These are phyloP conservation scores for Phycomyces blakesleeanus DNA, from an alignment of 192 early-diverging fungal species.

Conservation along the genomic window DNA sequence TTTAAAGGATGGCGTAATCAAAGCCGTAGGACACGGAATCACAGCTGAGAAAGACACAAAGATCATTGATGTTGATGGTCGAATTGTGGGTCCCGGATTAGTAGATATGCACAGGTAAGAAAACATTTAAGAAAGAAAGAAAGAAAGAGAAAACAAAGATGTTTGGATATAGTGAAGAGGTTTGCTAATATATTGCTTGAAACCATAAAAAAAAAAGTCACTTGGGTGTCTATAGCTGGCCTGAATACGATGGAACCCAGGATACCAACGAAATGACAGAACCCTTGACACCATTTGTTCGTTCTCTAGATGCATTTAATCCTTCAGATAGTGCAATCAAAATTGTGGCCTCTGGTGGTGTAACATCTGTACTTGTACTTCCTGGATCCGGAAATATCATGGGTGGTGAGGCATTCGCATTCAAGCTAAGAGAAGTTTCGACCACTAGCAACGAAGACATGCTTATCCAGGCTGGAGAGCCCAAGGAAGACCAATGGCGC, in stretches of 20 bases:
- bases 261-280: conserved; percentile 69
- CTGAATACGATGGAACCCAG: conserved; percentile 41
- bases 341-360: conserved; percentile 63
- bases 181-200: no score
- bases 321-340: conserved; percentile 55
- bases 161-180: no score
- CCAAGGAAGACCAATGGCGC: conserved; percentile 49
- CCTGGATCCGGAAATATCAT: conserved; percentile 73
- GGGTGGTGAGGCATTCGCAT: conserved; percentile 69
- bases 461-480: conserved; percentile 44
- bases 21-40: conserved; percentile 22
- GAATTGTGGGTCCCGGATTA: conserved; percentile 55
- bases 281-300: conserved; percentile 56
- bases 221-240: conserved; percentile 66
- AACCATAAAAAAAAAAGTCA: conserved; percentile 38
- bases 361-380: conserved; percentile 71
- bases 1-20: conserved; percentile 40
- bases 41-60: neutral
- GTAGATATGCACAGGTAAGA: conserved; percentile 46
- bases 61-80: conserved; percentile 48
- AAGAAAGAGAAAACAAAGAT: no score
- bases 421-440: conserved; percentile 56
- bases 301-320: conserved; percentile 66
- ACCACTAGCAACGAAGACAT: conserved; percentile 63
- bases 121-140: neutral